These are phyloP conservation scores for Solanum hybrid DNA, from an alignment of 305 asterid species.

Conservation along the genomic window DNA sequence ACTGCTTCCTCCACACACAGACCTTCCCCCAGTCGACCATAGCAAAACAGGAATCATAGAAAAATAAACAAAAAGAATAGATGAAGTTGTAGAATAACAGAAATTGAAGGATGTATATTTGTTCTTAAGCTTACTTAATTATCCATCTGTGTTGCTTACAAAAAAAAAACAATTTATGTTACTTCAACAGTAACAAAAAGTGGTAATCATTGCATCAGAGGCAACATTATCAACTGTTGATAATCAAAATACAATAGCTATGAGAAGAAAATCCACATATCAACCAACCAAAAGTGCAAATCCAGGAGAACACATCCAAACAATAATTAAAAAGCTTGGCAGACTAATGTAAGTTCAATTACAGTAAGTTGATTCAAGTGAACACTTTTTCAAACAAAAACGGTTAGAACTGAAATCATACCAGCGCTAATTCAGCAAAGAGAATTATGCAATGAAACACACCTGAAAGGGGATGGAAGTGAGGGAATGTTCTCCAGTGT, in stretches of 20 bases:
- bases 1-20: not conserved
- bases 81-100: not conserved
- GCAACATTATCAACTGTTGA: not conserved
- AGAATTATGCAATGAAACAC: not conserved
- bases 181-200: not conserved
- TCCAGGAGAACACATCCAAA: not conserved
- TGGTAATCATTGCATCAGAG: not conserved
- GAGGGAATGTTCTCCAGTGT: conserved; percentile 53
- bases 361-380: not conserved
- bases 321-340: not conserved
- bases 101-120: not conserved
- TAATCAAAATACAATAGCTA: not conserved
- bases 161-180: not conserved
- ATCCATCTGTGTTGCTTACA: not conserved
- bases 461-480: conserved; percentile 82
- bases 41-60: not conserved
- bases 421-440: not conserved
- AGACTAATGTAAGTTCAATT: not conserved
- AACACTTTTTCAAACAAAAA: not conserved
- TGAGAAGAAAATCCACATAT: not conserved
- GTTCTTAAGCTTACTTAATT: not conserved
- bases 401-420: not conserved
- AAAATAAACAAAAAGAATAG: not conserved
- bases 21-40: not conserved
- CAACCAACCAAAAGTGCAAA: not conserved